Base-by-base conservation (phyloP, 1,284 basidiomycete species). In the Pseudomicrostroma phylloplanum region DNA sequence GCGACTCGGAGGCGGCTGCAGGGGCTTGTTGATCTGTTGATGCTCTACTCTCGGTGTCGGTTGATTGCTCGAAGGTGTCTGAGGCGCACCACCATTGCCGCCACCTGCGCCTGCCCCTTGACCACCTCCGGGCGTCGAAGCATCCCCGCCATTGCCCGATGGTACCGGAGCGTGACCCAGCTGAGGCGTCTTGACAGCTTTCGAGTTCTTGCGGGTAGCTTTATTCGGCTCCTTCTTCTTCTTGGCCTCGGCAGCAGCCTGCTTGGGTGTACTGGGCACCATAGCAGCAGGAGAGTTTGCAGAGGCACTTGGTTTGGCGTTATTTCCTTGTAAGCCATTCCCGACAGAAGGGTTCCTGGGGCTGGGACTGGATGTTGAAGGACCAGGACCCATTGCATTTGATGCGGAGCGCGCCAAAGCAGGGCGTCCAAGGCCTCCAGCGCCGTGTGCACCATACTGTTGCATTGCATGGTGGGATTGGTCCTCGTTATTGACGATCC, bases 261-360 rank as follows among this genome's bases (percentile, higher is more conserved):
- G 51, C 51, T 54, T 54, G 15, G 51, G 51, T 4, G 51, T 54
- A 26, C 26, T 54, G 51, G 51, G 51, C 8, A 26, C 7, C 51
- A 54, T 54, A 6, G 51, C 51, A 36, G 30, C 30, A 8, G 51
- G 51, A 15, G 51, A 54, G 13, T 25, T 25, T 17, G 17, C 43
- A 48, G 43, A 21, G 21, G 17, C 43, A 4, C 6, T 3, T 3
- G 43, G 17, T 12, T 48, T 48, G 43, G 43, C 43, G 6, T 36
- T 36, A 9, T 36, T 36, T 36, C 30, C 30, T 9, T 36, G 30
- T 9, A 36, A 36, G 30, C 30, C 30, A 36, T 36, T 36, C 4
- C 30, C 30, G 30, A 36, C 30, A 36, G 30, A 36, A 4, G 30
- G 30, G 9, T 36, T 36, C 9, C 30, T 36, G 30, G 30, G 30